A percentile compares a stretch with the other conserved stretches of the same genome.
Evolutionary conservation across 2,329 filamentous ascomycete genomes (phyloP).

Genomic region (Herpomyces periplanetae): DNA sequence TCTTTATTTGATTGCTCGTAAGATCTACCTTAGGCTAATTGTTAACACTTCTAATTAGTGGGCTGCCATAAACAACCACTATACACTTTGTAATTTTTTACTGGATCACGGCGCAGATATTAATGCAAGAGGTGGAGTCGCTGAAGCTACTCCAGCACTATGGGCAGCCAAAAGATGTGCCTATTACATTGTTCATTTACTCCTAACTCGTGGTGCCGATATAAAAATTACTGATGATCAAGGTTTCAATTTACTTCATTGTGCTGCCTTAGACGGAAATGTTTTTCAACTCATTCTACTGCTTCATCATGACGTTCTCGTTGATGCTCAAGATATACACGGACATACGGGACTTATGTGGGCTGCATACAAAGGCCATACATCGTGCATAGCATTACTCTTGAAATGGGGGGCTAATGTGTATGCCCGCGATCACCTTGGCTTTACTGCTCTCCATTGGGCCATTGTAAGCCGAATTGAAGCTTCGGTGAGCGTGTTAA

Average conservation of each 20-base stretch:
- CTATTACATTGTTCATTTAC: slow-evolving; percentile 75
- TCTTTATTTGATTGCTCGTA: slow-evolving; percentile 1
- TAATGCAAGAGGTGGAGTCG: slow-evolving; percentile 81
- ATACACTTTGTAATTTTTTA: slow-evolving; percentile 81
- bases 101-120: slow-evolving; percentile 54
- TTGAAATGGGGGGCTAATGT: slow-evolving; percentile 82
- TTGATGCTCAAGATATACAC: slow-evolving; percentile 57
- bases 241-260: slow-evolving; percentile 89
- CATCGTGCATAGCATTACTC: slow-evolving; percentile 61
- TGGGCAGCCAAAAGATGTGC: slow-evolving; percentile 91
- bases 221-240: slow-evolving; percentile 67
- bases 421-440: slow-evolving; percentile 55
- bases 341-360: slow-evolving; percentile 91
- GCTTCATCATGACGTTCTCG: slow-evolving; percentile 71
- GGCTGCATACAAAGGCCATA: slow-evolving; percentile 90
- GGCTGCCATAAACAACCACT: slow-evolving; percentile 96
- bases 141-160: slow-evolving; percentile 62
- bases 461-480: slow-evolving; percentile 69
- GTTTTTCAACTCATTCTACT: slow-evolving; percentile 56
- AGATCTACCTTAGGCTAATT: background rate
- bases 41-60: slow-evolving; percentile 17
- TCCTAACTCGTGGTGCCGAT: slow-evolving; percentile 66
- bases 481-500: slow-evolving; percentile 56
- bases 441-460: slow-evolving; percentile 85
- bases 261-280: slow-evolving; percentile 87